Conservation (phyloP, 345 rosid species). For the Linum trigynum region DNA sequence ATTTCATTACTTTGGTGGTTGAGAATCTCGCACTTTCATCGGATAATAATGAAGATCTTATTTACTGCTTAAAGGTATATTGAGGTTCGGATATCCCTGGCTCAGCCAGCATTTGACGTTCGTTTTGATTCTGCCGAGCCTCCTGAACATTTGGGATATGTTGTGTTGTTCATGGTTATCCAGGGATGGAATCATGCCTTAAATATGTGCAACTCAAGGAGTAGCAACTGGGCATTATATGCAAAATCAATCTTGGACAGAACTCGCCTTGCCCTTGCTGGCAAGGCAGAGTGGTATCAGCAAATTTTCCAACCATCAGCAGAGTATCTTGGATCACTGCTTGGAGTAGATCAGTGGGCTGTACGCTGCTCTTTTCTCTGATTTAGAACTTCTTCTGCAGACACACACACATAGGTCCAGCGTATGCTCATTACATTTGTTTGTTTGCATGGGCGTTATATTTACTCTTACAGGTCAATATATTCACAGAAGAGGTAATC, state of each 20-base stretch:
- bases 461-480: constrained; percentile 44
- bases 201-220: constrained; percentile 47
- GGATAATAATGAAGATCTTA: constrained; percentile 88
- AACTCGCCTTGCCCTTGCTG: constrained; percentile 78
- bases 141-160: constrained; percentile 1
- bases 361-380: constrained; percentile 41
- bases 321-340: constrained; percentile 82
- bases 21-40: constrained; percentile 91
- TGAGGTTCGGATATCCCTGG: not conserved
- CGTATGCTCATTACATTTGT: not conserved
- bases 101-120: not conserved
- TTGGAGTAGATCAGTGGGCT: constrained; percentile 76
- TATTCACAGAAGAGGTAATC: constrained; percentile 92
- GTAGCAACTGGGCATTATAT: constrained; percentile 72
- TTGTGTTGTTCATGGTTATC: constrained; percentile 17
- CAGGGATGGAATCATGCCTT: constrained; percentile 86
- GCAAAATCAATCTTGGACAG: constrained; percentile 95
- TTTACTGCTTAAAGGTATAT: constrained; percentile 83
- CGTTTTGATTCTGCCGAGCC: constrained; percentile 2
- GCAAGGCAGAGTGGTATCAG: constrained; percentile 86
- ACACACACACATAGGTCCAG: no score
- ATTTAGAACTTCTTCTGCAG: not conserved
- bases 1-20: constrained; percentile 64
- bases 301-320: constrained; percentile 88
- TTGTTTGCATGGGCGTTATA: not conserved